phyloP scores from a whole-genome alignment of 2,329 filamentous ascomycete species.

The Dactylellina parvicollis region DNA sequence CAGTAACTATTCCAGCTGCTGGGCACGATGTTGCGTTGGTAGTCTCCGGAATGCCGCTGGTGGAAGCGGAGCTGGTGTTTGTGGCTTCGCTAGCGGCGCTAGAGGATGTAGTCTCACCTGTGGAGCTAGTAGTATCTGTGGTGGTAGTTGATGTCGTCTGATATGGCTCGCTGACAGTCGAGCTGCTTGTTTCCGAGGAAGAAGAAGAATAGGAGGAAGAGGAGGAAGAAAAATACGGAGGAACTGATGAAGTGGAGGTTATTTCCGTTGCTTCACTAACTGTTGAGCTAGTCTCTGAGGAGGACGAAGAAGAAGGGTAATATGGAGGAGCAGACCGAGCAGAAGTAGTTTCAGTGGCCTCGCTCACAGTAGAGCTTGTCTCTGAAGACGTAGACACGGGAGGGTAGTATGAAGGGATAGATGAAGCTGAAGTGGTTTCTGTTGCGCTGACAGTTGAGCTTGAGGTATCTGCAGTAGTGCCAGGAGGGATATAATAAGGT shows the following conservation, averaged over 20 bases:
- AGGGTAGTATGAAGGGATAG: background rate
- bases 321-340: conserved; percentile 2
- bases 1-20: conserved; percentile 7
- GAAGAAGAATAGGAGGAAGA: conserved; percentile 1
- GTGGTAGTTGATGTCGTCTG: conserved; percentile 6
- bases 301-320: conserved; percentile 8
- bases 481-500: conserved; percentile 3
- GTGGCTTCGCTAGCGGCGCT: conserved; percentile 2
- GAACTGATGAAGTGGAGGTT: conserved; percentile 14
- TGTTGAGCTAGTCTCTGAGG: conserved; percentile 18
- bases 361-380: conserved; percentile 23
- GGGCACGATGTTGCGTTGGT: conserved; percentile 17
- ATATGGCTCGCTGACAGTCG: conserved; percentile 17
- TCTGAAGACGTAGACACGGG: conserved; percentile 5
- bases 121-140: conserved; percentile 16
- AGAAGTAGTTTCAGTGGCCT: conserved; percentile 24
- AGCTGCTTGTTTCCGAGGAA: conserved; percentile 16
- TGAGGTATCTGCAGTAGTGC: conserved; percentile 2
- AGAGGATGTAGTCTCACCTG: conserved; percentile 1
- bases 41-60: background rate
- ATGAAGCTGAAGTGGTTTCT: background rate
- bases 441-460: conserved; percentile 24
- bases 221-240: conserved; percentile 3
- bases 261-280: conserved; percentile 26
- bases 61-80: background rate